These are phyloP conservation scores for Fraxinus quadrangulata DNA, from an alignment of 257 asterid genomes.

Conservation along the genomic window DNA sequence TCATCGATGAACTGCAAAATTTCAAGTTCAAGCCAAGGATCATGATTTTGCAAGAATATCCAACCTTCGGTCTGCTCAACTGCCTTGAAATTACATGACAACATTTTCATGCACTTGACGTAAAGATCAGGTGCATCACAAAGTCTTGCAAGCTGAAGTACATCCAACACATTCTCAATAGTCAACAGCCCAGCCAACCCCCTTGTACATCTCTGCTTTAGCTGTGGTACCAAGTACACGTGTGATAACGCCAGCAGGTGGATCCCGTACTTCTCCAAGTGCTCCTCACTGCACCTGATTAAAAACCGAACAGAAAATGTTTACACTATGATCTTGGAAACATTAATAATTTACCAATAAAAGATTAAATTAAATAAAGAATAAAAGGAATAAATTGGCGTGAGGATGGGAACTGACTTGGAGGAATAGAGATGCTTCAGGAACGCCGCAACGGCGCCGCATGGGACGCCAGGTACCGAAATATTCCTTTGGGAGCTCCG, in stretches of 20 bases:
- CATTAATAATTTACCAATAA: too few relatives aligned
- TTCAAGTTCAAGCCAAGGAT: constrained; percentile 86
- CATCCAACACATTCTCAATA: constrained; percentile 65
- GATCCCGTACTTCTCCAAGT: constrained; percentile 74
- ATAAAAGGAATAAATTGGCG: constrained; percentile 19
- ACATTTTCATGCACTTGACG: constrained; percentile 64
- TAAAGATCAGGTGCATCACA: constrained; percentile 90
- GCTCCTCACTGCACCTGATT: constrained; percentile 72
- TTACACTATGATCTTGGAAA: constrained; percentile 7
- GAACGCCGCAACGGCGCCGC: constrained; percentile 77
- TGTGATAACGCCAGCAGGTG: constrained; percentile 84
- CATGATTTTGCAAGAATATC: constrained; percentile 72
- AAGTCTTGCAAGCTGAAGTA: constrained; percentile 82
- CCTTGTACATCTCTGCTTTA: constrained; percentile 71
- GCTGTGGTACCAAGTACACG: constrained; percentile 73
- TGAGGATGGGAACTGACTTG: constrained; percentile 55
- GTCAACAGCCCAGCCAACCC: constrained; percentile 51
- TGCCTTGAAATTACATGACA: constrained; percentile 51
- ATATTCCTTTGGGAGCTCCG: constrained; percentile 54
- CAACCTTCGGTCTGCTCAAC: constrained; percentile 88
- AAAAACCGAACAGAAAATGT: background rate
- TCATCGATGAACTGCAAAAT: constrained; percentile 81
- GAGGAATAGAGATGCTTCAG: constrained; percentile 64
- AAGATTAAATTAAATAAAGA: background rate
- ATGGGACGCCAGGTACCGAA: constrained; percentile 78